A percentile compares a stretch with the other conserved stretches of the same genome.
phyloP scores from a whole-genome alignment of 1,284 basidiomycete genomes.

The Meira miltonrushii region DNA sequence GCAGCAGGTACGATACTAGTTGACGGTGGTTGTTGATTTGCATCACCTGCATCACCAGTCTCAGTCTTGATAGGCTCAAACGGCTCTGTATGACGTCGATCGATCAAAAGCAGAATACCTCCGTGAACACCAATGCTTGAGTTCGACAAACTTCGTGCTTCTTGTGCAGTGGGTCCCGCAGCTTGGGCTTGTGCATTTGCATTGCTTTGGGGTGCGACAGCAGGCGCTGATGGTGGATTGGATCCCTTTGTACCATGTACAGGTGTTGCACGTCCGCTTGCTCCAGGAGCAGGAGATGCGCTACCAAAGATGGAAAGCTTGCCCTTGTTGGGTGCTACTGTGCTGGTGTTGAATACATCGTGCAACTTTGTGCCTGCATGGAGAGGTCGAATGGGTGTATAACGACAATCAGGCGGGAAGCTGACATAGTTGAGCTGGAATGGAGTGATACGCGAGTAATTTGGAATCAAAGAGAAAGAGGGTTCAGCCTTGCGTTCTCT shows the following conservation, averaged over 20 bases:
- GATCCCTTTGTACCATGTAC: conserved; percentile 11
- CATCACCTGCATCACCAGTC: conserved; percentile 13
- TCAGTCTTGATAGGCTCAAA: conserved; percentile 27
- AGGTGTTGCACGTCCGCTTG: conserved; percentile 36
- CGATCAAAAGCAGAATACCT: conserved; percentile 46
- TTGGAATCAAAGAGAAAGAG: conserved; percentile 68
- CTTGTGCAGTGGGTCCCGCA: conserved; percentile 11
- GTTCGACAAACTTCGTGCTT: conserved; percentile 32
- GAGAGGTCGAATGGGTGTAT: conserved; percentile 82
- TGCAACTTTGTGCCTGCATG: conserved; percentile 20
- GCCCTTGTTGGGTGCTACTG: conserved; percentile 23
- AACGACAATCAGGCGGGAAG: conserved; percentile 73
- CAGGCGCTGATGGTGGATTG: conserved; percentile 20
- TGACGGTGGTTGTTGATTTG: neutral
- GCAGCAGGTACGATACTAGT: conserved; percentile 9
- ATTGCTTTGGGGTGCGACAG: conserved; percentile 12
- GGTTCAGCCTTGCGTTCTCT: conserved; percentile 66
- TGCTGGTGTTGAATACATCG: conserved; percentile 36
- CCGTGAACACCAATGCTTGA: conserved; percentile 38
- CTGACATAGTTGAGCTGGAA: conserved; percentile 77
- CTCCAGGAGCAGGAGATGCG: conserved; percentile 32
- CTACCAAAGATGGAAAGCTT: conserved; percentile 28
- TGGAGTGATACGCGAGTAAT: conserved; percentile 89
- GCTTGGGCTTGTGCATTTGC: neutral
- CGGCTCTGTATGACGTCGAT: conserved; percentile 32